Percentiles rank a stretch among this genome's conserved stretches.
phyloP scores from a whole-genome alignment of 2,329 filamentous ascomycete species.

The Ophiocordyceps camponoti-leonardi region DNA sequence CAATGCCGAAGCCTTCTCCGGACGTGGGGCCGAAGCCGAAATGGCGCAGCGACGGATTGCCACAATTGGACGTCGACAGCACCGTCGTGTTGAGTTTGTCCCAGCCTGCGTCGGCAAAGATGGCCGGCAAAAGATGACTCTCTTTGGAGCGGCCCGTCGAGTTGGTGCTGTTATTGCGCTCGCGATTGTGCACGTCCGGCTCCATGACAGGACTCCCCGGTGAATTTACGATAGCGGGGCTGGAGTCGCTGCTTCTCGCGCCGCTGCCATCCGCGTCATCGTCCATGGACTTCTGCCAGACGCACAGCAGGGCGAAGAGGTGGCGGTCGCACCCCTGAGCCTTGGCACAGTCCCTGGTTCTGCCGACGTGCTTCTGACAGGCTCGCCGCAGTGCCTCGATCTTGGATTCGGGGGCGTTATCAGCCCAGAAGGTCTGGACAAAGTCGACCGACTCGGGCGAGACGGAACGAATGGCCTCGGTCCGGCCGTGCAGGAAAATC shows the following conservation, averaged over 20 bases:
- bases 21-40: conserved; percentile 95
- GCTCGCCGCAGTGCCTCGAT: conserved; percentile 72
- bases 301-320: conserved; percentile 80
- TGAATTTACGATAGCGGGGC: conserved; percentile 38
- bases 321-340: conserved; percentile 85
- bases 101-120: conserved; percentile 84
- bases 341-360: conserved; percentile 73
- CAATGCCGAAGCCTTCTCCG: conserved; percentile 88
- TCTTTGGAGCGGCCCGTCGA: conserved; percentile 24
- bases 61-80: conserved; percentile 94
- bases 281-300: conserved; percentile 84
- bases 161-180: conserved; percentile 37
- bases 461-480: conserved; percentile 80
- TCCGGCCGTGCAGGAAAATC: conserved; percentile 78
- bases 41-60: conserved; percentile 83
- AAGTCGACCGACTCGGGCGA: conserved; percentile 74
- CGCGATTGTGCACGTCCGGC: conserved; percentile 17
- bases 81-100: conserved; percentile 91
- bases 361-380: conserved; percentile 63
- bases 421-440: conserved; percentile 86
- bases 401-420: conserved; percentile 68
- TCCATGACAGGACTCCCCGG: conserved; percentile 28
- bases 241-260: conserved; percentile 47
- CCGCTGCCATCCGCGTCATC: conserved; percentile 36
- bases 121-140: conserved; percentile 44